Conservation (phyloP, 2,329 filamentous ascomycete genomes). For the Sporothrix mexicana region DNA sequence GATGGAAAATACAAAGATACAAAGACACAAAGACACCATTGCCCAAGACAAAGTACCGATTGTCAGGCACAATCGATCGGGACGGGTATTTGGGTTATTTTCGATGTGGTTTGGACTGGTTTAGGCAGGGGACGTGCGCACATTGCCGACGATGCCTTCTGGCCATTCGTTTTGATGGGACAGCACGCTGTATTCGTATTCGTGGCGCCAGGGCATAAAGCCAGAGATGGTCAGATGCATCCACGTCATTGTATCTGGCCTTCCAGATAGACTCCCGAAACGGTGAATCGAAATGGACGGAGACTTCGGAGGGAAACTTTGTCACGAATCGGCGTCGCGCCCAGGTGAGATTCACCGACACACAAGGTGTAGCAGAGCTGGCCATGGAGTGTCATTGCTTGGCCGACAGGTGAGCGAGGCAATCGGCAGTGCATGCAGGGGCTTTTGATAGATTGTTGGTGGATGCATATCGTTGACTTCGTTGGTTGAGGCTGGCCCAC, state of each 20-base stretch:
- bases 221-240: neutral
- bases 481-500: neutral
- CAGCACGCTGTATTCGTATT: neutral
- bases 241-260: neutral
- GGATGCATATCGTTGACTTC: slow-evolving; percentile 8
- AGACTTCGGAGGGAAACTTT: neutral
- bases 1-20: neutral
- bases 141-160: neutral
- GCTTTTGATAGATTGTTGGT: neutral
- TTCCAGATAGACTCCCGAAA: neutral
- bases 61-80: neutral
- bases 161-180: neutral
- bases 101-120: slow-evolving; percentile 21
- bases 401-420: slow-evolving; percentile 12
- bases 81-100: neutral
- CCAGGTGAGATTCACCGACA: slow-evolving; percentile 20
- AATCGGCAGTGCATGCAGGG: slow-evolving; percentile 8
- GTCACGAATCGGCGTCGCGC: neutral
- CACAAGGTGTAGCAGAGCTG: slow-evolving; percentile 18
- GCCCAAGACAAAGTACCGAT: neutral
- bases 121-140: slow-evolving; percentile 7
- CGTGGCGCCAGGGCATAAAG: neutral
- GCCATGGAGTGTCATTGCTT: neutral
- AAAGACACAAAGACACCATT: neutral
- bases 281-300: slow-evolving; percentile 5